Conservation (phyloP, 805 yeast genomes). For the Metschnikowia lachancei region DNA sequence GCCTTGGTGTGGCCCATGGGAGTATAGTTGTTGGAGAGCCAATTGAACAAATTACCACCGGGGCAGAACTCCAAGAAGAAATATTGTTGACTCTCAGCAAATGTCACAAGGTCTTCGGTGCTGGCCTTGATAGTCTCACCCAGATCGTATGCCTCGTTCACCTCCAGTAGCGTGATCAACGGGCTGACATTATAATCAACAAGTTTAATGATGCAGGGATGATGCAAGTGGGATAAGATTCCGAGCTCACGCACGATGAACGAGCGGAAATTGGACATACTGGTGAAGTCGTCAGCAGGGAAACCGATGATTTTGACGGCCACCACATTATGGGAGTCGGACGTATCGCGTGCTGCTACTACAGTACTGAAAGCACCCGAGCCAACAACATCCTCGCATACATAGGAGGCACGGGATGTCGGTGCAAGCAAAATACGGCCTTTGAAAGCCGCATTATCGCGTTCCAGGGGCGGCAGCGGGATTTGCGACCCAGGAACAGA, state of each 20-base stretch:
- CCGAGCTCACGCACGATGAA: slow-evolving; percentile 63
- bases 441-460: background rate
- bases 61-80: slow-evolving; percentile 72
- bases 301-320: slow-evolving; percentile 67
- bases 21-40: slow-evolving; percentile 38
- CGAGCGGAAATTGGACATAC: slow-evolving; percentile 31
- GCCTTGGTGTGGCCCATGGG: slow-evolving; percentile 1
- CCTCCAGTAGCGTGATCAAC: slow-evolving; percentile 25
- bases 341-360: slow-evolving; percentile 41
- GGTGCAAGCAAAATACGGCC: slow-evolving; percentile 16
- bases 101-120: background rate
- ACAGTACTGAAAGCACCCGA: slow-evolving; percentile 70
- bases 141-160: slow-evolving; percentile 15
- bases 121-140: background rate
- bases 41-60: slow-evolving; percentile 83
- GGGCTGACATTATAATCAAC: slow-evolving; percentile 47
- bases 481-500: slow-evolving; percentile 1
- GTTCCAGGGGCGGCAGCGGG: slow-evolving; percentile 18
- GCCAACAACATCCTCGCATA: slow-evolving; percentile 45
- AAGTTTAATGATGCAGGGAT: slow-evolving; percentile 68
- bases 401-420: slow-evolving; percentile 7
- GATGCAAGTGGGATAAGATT: slow-evolving; percentile 53
- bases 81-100: slow-evolving; percentile 29
- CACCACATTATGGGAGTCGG: slow-evolving; percentile 30
- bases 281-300: slow-evolving; percentile 30